Evolutionary conservation across 306 rosid species (phyloP).

Genomic region (Aeschynomene evenia): DNA sequence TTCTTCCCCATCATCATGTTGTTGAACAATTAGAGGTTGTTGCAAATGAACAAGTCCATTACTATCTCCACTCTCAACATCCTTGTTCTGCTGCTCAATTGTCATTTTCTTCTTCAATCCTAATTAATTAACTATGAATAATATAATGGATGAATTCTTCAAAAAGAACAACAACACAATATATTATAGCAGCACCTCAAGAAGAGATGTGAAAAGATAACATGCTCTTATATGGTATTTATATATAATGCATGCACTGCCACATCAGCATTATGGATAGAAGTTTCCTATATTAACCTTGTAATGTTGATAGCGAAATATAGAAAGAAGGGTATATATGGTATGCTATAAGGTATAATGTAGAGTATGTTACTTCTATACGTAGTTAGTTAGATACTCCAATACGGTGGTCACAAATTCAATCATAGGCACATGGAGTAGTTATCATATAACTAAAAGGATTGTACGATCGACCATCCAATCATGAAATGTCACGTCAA

Average conservation of each 20-base stretch:
- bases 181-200: background rate
- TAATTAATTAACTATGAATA: no score
- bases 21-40: slow-evolving; percentile 50
- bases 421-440: no score
- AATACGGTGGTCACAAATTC: no score
- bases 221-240: slow-evolving; percentile 35
- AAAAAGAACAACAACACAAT: background rate
- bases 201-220: background rate
- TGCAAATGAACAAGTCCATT: slow-evolving; percentile 38
- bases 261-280: background rate
- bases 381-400: no score
- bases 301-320: background rate
- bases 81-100: slow-evolving; percentile 49
- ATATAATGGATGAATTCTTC: background rate
- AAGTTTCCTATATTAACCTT: slow-evolving; percentile 24
- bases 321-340: slow-evolving; percentile 1
- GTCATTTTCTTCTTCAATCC: slow-evolving; percentile 47
- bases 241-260: slow-evolving; percentile 16
- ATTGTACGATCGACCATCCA: no score
- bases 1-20: slow-evolving; percentile 17
- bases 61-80: slow-evolving; percentile 50
- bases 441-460: no score
- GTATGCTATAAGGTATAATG: background rate
- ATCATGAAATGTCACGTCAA: no score
- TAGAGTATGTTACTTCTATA: no score